Percentiles rank a stretch among this genome's conserved stretches.
Conservation (phyloP, 441 rosid genomes). For the Dalechampia spathulata region DNA sequence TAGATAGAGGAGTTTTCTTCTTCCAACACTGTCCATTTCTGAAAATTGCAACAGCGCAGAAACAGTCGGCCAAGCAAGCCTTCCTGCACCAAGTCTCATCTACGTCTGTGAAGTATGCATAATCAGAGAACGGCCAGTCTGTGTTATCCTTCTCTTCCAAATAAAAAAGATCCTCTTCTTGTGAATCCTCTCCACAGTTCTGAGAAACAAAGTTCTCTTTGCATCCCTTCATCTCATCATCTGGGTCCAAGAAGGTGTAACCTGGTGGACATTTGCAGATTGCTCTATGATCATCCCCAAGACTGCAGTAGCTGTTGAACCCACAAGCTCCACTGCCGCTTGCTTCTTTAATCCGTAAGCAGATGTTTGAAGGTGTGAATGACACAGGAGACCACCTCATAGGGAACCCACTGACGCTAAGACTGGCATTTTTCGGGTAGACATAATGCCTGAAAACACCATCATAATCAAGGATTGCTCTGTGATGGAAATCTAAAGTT, state of each 20-base stretch:
- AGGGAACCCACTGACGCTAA: slow-evolving; percentile 16
- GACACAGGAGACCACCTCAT: too few species aligned
- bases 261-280: slow-evolving; percentile 25
- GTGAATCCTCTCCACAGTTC: too few species aligned
- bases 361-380: too few species aligned
- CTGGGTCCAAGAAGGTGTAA: slow-evolving; percentile 18
- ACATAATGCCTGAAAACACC: slow-evolving; percentile 30
- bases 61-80: background rate
- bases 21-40: background rate
- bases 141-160: background rate
- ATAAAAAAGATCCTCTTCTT: background rate
- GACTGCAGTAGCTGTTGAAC: slow-evolving; percentile 28
- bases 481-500: slow-evolving; percentile 22
- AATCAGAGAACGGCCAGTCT: background rate
- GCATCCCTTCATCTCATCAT: slow-evolving; percentile 26
- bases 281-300: slow-evolving; percentile 14
- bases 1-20: background rate
- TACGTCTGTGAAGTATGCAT: background rate
- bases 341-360: background rate
- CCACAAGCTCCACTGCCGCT: slow-evolving; percentile 32
- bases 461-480: slow-evolving; percentile 30
- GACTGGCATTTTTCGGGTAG: too few species aligned
- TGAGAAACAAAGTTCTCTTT: background rate
- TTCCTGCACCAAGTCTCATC: background rate
- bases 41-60: background rate